phyloP scores from a whole-genome alignment of 2,329 filamentous ascomycete species.

The Penicillium sp. region DNA sequence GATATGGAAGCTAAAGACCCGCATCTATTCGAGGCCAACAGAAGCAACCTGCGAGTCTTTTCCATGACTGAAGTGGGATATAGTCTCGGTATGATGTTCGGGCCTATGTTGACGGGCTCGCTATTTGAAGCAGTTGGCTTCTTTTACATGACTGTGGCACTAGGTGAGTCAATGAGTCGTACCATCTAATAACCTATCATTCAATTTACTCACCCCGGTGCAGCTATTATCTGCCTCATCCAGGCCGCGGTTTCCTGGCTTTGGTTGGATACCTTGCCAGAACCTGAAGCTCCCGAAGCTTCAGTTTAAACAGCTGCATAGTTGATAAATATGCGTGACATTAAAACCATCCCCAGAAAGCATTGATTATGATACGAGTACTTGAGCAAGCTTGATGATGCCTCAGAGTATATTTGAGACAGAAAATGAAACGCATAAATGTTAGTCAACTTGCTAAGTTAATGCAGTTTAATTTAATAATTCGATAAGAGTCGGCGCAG shows the following conservation, averaged over 20 bases:
- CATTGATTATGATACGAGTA: background rate
- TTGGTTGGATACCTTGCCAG: background rate
- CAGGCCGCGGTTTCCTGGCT: slow-evolving; percentile 6
- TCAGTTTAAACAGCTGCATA: background rate
- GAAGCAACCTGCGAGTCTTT: slow-evolving; percentile 24
- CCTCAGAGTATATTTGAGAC: background rate
- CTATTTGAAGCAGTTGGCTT: slow-evolving; percentile 20
- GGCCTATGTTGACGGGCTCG: slow-evolving; percentile 21
- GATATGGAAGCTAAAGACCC: slow-evolving; percentile 20
- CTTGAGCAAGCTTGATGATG: background rate
- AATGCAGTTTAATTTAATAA: background rate
- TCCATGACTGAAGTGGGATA: slow-evolving; percentile 23
- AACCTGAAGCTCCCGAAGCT: background rate
- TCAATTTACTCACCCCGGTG: background rate
- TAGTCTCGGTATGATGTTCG: slow-evolving; percentile 24
- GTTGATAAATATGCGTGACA: background rate
- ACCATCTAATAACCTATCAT: background rate
- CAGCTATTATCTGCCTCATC: slow-evolving; percentile 1
- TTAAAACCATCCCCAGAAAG: background rate
- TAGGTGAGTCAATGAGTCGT: slow-evolving; percentile 17
- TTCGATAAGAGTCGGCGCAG: background rate
- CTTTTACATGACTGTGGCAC: slow-evolving; percentile 14
- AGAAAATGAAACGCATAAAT: background rate
- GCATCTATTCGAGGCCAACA: slow-evolving; percentile 26
- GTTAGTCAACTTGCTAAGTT: background rate